These are phyloP conservation scores for Chenopodium quinoa DNA, from an alignment of 148 eudicot genomes.

Conservation along the genomic window DNA sequence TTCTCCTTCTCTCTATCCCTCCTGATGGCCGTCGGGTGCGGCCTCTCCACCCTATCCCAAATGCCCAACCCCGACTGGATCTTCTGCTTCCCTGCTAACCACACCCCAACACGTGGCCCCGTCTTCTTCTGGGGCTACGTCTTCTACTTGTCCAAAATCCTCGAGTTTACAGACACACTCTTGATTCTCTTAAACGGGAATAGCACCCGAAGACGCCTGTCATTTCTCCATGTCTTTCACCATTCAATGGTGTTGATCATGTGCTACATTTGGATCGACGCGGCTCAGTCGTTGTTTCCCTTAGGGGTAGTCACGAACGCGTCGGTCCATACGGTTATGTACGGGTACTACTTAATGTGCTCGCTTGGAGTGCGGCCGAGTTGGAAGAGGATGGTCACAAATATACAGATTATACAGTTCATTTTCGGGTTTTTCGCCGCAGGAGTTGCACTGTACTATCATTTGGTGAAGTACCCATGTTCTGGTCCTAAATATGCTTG, in stretches of 20 bases:
- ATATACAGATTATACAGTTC: constrained; percentile 82
- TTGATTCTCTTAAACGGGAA: constrained; percentile 45
- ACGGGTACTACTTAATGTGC: constrained; percentile 61
- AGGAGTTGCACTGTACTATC: constrained; percentile 32
- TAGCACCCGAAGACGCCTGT: constrained; percentile 38
- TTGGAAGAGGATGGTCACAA: constrained; percentile 81
- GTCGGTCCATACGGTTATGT: constrained; percentile 76
- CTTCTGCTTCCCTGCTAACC: constrained; percentile 66
- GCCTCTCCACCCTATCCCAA: constrained; percentile 58
- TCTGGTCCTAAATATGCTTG: constrained; percentile 61
- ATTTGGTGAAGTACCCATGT: constrained; percentile 43
- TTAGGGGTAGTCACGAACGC: constrained; percentile 74
- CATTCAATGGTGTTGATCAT: constrained; percentile 68
- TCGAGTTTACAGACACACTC: constrained; percentile 72
- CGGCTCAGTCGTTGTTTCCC: constrained; percentile 55
- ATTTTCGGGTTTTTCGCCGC: constrained; percentile 63
- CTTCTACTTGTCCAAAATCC: constrained; percentile 75
- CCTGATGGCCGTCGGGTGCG: constrained; percentile 51
- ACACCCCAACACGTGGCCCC: constrained; percentile 57
- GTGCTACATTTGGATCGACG: constrained; percentile 69
- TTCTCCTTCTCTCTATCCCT: constrained; percentile 65
- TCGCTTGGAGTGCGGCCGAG: constrained; percentile 59
- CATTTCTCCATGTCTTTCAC: constrained; percentile 93
- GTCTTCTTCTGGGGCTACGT: constrained; percentile 80
- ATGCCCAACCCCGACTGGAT: constrained; percentile 34